A percentile compares a stretch with the other conserved stretches of the same genome.
Conservation (phyloP, 2,329 filamentous ascomycete genomes). For the Harringtonia aguacate region DNA sequence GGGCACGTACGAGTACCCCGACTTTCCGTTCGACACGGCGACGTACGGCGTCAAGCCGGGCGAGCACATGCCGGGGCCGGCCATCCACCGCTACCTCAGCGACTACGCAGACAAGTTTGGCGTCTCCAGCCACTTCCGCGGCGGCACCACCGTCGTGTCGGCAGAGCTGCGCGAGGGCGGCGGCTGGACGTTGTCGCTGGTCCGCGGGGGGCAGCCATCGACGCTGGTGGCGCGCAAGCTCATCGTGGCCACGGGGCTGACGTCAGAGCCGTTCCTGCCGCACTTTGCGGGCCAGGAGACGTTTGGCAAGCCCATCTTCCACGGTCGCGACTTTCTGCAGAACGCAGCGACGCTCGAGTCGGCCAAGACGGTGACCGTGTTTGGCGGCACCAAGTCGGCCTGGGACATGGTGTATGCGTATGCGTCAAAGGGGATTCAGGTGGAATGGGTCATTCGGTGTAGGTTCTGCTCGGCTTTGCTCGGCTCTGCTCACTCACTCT, state of each 20-base stretch:
- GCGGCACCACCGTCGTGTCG: conserved; percentile 25
- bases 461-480: conserved; percentile 4
- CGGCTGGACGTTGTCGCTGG: conserved; percentile 31
- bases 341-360: conserved; percentile 28
- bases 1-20: conserved; percentile 62
- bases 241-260: conserved; percentile 45
- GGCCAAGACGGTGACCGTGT: conserved; percentile 37
- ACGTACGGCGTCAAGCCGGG: conserved; percentile 35
- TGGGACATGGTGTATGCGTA: conserved; percentile 56
- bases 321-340: conserved; percentile 33
- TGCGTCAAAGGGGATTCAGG: conserved; percentile 40
- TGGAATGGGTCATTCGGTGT: conserved; percentile 50
- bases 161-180: conserved; percentile 30
- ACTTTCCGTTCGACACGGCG: conserved; percentile 56
- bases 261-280: conserved; percentile 37
- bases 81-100: conserved; percentile 36
- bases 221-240: conserved; percentile 33
- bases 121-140: conserved; percentile 28
- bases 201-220: conserved; percentile 8
- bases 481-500: background rate
- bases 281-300: conserved; percentile 32
- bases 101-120: conserved; percentile 32
- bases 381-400: conserved; percentile 54
- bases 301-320: conserved; percentile 37
- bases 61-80: conserved; percentile 35